phyloP scores from a whole-genome alignment of 2,329 filamentous ascomycete genomes.

The Esteya vermicola region DNA sequence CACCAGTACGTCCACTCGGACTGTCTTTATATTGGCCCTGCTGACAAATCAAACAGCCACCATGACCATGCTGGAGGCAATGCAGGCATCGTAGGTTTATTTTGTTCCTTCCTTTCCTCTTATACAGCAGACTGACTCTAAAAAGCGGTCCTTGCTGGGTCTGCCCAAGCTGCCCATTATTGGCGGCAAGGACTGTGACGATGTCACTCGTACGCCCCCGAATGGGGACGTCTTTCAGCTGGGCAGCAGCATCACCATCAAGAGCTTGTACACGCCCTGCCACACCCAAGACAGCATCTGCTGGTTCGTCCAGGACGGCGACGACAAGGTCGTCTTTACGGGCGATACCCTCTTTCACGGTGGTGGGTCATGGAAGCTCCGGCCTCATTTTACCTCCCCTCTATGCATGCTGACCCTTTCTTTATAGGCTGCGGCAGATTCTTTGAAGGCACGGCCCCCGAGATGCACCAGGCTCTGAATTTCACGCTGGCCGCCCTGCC shows the following conservation, averaged over 20 bases:
- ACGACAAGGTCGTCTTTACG: conserved; percentile 71
- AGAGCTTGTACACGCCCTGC: conserved; percentile 86
- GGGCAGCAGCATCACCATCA: conserved; percentile 69
- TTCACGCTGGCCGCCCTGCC: conserved; percentile 67
- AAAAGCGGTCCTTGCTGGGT: conserved; percentile 27
- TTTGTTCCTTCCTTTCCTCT: not conserved
- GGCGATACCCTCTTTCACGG: conserved; percentile 94
- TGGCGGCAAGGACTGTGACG: conserved; percentile 67
- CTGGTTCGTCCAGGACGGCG: conserved; percentile 74
- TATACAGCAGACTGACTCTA: not conserved
- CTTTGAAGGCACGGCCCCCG: conserved; percentile 77
- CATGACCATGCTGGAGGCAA: conserved; percentile 94
- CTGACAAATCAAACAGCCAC: conserved; percentile 45
- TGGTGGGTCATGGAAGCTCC: conserved; percentile 34
- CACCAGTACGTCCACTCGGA: conserved; percentile 57
- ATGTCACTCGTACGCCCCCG: conserved; percentile 61
- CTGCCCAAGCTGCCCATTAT: conserved; percentile 59
- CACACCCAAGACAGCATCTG: conserved; percentile 98
- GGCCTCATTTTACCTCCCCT: not conserved
- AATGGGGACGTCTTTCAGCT: conserved; percentile 70
- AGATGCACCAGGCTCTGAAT: conserved; percentile 93
- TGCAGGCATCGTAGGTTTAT: conserved; percentile 48
- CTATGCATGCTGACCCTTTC: not conserved
- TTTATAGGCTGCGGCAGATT: conserved; percentile 73
- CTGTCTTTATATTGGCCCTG: not conserved